Evolutionary conservation across 345 rosid species (phyloP), one percentile per base, ranked within the genome.

Genomic region (Noccaea bulbosa): DNA sequence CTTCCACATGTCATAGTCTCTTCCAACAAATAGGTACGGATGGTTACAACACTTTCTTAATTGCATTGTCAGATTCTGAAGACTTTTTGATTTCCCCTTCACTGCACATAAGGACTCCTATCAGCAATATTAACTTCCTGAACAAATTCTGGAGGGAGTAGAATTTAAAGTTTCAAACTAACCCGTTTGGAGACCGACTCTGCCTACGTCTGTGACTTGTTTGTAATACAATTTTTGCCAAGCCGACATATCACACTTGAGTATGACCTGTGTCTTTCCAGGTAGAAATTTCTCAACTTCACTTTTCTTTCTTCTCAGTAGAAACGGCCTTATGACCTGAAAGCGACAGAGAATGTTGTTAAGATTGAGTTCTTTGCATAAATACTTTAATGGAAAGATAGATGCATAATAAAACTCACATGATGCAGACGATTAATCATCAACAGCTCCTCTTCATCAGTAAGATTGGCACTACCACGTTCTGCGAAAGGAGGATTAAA

Each of bases 1-100:
- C 73, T 82, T 88, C 96, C 97, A 89, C 87, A 84, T 86, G 67
- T 91, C 85, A 65, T 88, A 84, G 49, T 70, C 82, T 44, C 88
- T 87, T 67, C 84, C 93, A 33, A 88, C 86, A 75, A 95, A 95
- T 70, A 95, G 96, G 65, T 90, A 92, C 5, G 99, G 99, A 66
- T 95, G 99, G 83, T 95, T 95, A 82, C 99, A 95, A 62, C 99
- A 95, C 86, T 95, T 95, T 69, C 99, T 88, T 65, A 92, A 85
- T 82, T 94, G 99, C 99, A 94, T 92, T 8, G 99, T 64, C 72
- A 95, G 75, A 75, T 95, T 95, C 71, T 95, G 97, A 57, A 95
- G 84, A 71, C 89, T 85, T 82, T 86, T 95, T 65, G 98, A 88
- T 77, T 82, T 92, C 60, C 98, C 92, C 47, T 92, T 70, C 62